Evolutionary conservation across 495 filamentous ascomycete genomes (phyloP), one percentile per base, ranked within the genome.

Genomic region (Talaromyces trachyspermus): DNA sequence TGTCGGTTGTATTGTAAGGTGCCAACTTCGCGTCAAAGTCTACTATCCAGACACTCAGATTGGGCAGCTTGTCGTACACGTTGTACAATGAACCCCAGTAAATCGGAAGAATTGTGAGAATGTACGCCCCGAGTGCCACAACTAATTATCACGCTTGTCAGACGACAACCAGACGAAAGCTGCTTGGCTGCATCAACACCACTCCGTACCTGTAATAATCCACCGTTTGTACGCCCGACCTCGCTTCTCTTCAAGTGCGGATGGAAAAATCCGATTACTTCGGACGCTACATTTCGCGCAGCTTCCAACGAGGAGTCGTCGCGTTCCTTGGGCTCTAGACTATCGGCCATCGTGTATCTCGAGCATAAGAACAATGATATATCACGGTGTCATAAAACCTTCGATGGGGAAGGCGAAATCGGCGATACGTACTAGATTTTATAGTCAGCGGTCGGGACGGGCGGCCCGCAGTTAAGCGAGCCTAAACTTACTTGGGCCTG

Each of bases 21-120:
- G 72, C 65, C 5, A 76, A 61, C 47, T 74, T 63, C 9, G 71
- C 73, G 53, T 85, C 83, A 49, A 84, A 84, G 54, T 85, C 79
- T 38, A 85, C 80, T 0, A 86, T 74, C 56, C 67, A 77, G n/a
- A 85, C 68, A 3, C 61, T 66, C 11, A 85, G 63, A 0, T 57
- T 54, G 1, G 61, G 60, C 17, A 71, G 54, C 15, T 77, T 80
- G 18, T 66, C 38, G 36, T 78, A 65, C 18, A 74, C 68, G 29
- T 62, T 51, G 54, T 63, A 80, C 19, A 83, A 67, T 4, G 72
- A 73, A 0, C 66, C 79, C 81, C 82, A 85, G 65, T 77, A 84
- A 1, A 84, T 41, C 2, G 76, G 77, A 3, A 85, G 55, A 20
- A 83, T 69, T 12, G 23, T 55, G 11, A 83, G 58, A 43, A 83